Base-by-base conservation (phyloP, 352 stramenopile species). In the Phytophthora lateralis region DNA sequence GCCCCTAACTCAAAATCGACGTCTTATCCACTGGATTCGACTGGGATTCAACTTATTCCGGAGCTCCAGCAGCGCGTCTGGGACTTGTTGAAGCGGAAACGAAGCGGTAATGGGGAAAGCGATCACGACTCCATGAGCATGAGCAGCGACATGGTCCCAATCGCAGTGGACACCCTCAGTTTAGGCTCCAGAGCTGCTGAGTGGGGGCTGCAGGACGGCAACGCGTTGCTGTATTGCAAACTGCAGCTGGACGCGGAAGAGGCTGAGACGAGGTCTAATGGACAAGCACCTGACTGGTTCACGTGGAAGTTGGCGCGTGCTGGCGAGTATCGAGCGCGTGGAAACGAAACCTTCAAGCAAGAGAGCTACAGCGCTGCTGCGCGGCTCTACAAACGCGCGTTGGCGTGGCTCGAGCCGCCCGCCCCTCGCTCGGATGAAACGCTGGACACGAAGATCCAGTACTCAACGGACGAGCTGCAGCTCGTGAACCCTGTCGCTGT, bases 351-450 rank as follows among this genome's bases (percentile, higher is more conserved):
- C 37, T 90, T 89, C 56, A 86, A 85, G 47, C 24, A 56, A 10
- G 60, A 76, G 26, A 63, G 55, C 11, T 61, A 77, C 32, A n/a
- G 41, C 8, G 45, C 55, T 0, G 81, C 83, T 1, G 53, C 80
- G 17, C 53, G 64, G 4, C 54, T 75, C 6, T 89, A 89, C 65
- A 78, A 64, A 29, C 45, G 77, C 69, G 80, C 81, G 8, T 52
- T 90, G 18, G 46, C 51, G 18, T 93, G 80, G 76, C 75, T 91
- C 4, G 69, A 76, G 53, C 80, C 80, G 48, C 81, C 84, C 12
- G 15, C 41, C 2, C 39, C 44, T 55, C 38, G 37, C 10, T 62
- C 60, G 4, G 53, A 70, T 35, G 43, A 32, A 18, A 50, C 60
- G 14, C 11, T 63, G 17, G 60, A 71, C 24, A n/a, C 26, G 11